A percentile compares a stretch with the other conserved stretches of the same genome.
phyloP scores from a whole-genome alignment of 345 rosid genomes.

The Dipteronia sinensis region DNA sequence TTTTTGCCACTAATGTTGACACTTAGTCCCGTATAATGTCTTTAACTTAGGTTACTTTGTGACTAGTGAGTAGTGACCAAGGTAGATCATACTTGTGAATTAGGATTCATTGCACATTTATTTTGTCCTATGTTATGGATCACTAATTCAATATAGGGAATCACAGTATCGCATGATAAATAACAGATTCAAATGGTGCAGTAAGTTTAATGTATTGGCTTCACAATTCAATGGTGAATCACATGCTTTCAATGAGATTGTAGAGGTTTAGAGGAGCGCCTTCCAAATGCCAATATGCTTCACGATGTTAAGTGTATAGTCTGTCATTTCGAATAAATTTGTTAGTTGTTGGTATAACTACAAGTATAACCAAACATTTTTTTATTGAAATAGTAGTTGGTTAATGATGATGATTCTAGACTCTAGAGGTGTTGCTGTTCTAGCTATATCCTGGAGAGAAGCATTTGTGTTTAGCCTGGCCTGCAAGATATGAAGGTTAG shows the following conservation, averaged over 20 bases:
- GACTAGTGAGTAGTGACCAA: too few relatives aligned
- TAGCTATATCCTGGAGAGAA: constrained; percentile 17
- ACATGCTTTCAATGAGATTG: constrained; percentile 8
- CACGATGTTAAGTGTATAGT: constrained; percentile 9
- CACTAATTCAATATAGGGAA: background rate
- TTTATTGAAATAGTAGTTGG: constrained; percentile 4
- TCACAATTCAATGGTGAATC: constrained; percentile 11
- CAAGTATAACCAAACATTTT: background rate
- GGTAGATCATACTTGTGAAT: too few relatives aligned
- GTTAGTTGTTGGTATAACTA: background rate
- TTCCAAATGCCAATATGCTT: background rate
- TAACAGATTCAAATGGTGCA: too few relatives aligned
- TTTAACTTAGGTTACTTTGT: too few relatives aligned
- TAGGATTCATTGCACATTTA: background rate
- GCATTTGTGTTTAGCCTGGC: constrained; percentile 17
- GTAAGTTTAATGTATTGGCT: constrained; percentile 12
- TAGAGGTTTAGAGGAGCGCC: background rate
- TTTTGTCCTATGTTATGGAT: background rate
- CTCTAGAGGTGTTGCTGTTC: constrained; percentile 19
- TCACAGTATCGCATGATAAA: background rate
- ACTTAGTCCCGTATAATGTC: too few relatives aligned
- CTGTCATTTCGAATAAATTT: background rate
- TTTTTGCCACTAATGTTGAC: too few relatives aligned
- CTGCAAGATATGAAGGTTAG: constrained; percentile 20
- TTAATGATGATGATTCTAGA: constrained; percentile 22